Conservation (phyloP, 495 filamentous ascomycete genomes). For the Penicillium malachiteum region DNA sequence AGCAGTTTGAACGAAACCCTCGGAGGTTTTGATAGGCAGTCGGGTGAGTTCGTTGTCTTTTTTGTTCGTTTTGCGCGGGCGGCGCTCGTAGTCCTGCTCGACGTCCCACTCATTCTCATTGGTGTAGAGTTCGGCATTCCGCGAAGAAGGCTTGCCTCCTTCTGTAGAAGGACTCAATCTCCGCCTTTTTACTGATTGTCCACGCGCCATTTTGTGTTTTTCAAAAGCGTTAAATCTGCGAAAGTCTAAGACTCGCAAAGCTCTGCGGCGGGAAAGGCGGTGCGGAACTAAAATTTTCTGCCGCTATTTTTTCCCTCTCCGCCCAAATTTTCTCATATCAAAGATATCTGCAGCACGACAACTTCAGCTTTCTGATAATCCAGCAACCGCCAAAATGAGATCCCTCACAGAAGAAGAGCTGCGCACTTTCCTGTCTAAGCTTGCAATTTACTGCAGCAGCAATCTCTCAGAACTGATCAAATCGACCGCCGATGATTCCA, state of each 20-base stretch:
- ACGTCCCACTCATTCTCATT: constrained; percentile 70
- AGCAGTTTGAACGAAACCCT: constrained; percentile 66
- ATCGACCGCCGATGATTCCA: constrained; percentile 61
- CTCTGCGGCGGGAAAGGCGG: constrained; percentile 21
- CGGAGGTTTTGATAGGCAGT: constrained; percentile 79
- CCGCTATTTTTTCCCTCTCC: constrained; percentile 10
- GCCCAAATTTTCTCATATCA: constrained; percentile 1
- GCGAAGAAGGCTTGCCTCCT: constrained; percentile 33
- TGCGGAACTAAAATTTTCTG: constrained; percentile 19
- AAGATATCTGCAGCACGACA: background rate
- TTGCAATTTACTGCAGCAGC: constrained; percentile 52
- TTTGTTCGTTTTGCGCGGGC: constrained; percentile 67
- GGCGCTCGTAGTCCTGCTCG: constrained; percentile 86
- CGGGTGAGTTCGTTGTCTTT: constrained; percentile 70
- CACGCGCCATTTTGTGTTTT: constrained; percentile 43
- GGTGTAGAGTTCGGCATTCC: constrained; percentile 38
- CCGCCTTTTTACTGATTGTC: constrained; percentile 52
- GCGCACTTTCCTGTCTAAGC: constrained; percentile 65
- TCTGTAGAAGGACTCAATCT: constrained; percentile 53
- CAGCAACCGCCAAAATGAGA: constrained; percentile 54
- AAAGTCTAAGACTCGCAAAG: constrained; percentile 25
- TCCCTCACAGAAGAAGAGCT: constrained; percentile 71
- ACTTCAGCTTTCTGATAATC: background rate
- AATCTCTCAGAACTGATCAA: background rate
- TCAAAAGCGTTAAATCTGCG: constrained; percentile 4